Base-by-base conservation (phyloP, 192 early-diverging fungal genomes). In the Diversispora eburnea region DNA sequence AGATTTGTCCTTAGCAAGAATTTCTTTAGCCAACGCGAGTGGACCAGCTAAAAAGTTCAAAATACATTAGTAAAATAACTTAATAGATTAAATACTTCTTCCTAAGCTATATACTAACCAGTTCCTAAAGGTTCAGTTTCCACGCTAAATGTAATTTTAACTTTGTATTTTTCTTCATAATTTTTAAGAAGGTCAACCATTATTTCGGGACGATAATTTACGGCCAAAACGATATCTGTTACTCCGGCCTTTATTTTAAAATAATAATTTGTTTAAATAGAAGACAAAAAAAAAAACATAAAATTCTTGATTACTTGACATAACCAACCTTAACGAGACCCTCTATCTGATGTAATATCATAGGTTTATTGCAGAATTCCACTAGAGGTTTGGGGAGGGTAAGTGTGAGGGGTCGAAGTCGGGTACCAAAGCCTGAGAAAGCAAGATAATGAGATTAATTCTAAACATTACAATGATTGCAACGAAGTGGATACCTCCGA, bases 331-430 rank as follows among this genome's bases (percentile, higher is more conserved):
- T 91, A 58, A 91, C 94, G 8, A 99, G 86, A 5, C 91, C 95
- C 79, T 97, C 96, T 75, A 99, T 98, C 84, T 99, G 98, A 82
- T 99, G 98, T 71, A 96, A 86, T 83, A 99, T 97, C 93, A 99
- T 98, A 70, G 94, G 96, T 81, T 88, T 92, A 88, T 99, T 99
- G 48, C 93, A 94, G 84, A 99, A 99, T 84, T 99, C 96, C n/a
- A 99, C 96, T 60, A 99, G 87, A 58, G 98, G 98, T 85, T 99
- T 99, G 70, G 98, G 98, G 55, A 95, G 85, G 56, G 96, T 91
- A 69, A 99, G 86, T 17, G 98, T 99, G 65, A 99, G 88, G 55
- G 98, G 98, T 47, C 98, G 90, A 77, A 99, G 90, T 80, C 98
- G 93, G 60, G 98, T 99, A 77, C 98, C 98, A 81, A 96, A 99